These are phyloP conservation scores for Smittium mucronatum DNA, from an alignment of 371 early-diverging fungal species.

Conservation along the genomic window DNA sequence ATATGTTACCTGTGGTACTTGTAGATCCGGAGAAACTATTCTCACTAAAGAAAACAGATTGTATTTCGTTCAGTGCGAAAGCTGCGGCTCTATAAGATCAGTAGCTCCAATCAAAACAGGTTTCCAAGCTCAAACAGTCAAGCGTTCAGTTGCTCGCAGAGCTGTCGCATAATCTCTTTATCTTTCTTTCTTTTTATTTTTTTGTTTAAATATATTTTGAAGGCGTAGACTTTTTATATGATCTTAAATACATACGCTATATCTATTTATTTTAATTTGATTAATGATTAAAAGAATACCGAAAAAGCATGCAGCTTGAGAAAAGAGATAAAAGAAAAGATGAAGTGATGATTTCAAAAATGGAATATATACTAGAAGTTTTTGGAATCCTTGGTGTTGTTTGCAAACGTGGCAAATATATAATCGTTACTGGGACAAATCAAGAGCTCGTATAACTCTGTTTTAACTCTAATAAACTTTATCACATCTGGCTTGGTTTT, in stretches of 20 bases:
- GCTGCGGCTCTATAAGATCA: slow-evolving; percentile 92
- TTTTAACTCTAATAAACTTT: slow-evolving; percentile 3
- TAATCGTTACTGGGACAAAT: slow-evolving; percentile 8
- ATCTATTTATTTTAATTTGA: too few relatives aligned
- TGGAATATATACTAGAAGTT: too few relatives aligned
- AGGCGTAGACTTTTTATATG: too few relatives aligned
- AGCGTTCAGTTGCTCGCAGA: slow-evolving; percentile 25
- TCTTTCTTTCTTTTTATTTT: slow-evolving; percentile 12
- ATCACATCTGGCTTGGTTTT: not conserved
- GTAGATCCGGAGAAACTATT: slow-evolving; percentile 93
- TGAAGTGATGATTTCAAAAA: too few relatives aligned
- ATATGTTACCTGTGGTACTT: slow-evolving; percentile 98
- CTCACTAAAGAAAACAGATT: slow-evolving; percentile 96
- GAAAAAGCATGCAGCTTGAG: too few relatives aligned
- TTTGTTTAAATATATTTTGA: too few relatives aligned
- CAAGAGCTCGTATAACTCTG: slow-evolving; percentile 5
- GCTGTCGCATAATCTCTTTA: slow-evolving; percentile 15
- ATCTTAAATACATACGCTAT: too few relatives aligned
- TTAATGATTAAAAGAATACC: too few relatives aligned
- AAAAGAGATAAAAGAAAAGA: too few relatives aligned
- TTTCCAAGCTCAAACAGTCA: slow-evolving; percentile 77
- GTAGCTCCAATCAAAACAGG: slow-evolving; percentile 98
- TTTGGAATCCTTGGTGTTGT: too few relatives aligned
- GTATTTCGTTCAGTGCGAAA: slow-evolving; percentile 96
- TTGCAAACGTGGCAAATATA: not conserved